A percentile compares a stretch with the other conserved stretches of the same genome.
phyloP scores from a whole-genome alignment of 352 stramenopile species.

The Pythium monospermum region DNA sequence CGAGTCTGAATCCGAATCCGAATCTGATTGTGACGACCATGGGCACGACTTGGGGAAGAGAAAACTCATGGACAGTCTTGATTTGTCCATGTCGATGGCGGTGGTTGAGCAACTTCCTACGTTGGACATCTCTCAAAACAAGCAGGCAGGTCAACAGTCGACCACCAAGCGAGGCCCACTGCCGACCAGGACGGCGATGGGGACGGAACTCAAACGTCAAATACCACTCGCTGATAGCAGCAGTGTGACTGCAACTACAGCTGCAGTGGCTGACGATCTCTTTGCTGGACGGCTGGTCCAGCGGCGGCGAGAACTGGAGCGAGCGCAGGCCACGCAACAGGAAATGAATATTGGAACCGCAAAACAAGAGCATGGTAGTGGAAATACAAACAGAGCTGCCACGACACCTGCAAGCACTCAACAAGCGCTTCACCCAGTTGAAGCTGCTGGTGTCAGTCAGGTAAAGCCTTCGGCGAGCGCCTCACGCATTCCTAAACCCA shows the following conservation, averaged over 20 bases:
- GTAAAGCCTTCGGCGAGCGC: background rate
- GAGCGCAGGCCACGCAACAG: background rate
- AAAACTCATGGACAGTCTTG: conserved; percentile 44
- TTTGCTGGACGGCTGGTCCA: conserved; percentile 33
- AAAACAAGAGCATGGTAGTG: no score
- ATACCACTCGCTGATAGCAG: background rate
- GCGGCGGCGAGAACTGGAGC: conserved; percentile 36
- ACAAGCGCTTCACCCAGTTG: no score
- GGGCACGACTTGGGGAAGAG: conserved; percentile 1
- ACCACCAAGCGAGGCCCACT: no score
- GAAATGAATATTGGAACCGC: no score
- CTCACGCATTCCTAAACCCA: background rate
- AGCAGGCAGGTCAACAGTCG: no score
- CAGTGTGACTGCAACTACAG: background rate
- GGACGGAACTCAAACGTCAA: background rate
- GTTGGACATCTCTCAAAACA: no score
- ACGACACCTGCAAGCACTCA: no score
- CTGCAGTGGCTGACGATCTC: background rate
- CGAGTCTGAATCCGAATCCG: conserved; percentile 14
- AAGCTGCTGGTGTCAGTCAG: background rate
- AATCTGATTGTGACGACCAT: conserved; percentile 15
- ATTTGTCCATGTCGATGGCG: conserved; percentile 59
- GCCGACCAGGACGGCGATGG: background rate
- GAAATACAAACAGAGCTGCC: background rate
- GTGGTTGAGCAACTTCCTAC: no score